Conservation (phyloP, 2,329 filamentous ascomycete genomes). For the Mycosphaerella sp. region DNA sequence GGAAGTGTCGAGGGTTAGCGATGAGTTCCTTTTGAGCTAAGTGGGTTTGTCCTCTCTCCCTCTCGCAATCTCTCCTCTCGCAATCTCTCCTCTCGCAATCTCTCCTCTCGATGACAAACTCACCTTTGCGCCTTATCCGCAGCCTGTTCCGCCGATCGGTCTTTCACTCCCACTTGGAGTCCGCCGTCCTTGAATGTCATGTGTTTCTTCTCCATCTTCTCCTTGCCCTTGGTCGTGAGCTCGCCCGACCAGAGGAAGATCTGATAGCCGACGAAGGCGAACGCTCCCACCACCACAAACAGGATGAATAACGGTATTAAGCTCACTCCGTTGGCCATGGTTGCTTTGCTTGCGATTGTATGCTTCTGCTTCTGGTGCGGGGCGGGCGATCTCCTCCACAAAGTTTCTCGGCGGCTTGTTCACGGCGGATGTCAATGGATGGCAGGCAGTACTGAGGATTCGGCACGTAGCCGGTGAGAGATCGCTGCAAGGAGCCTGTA, state of each 20-base stretch:
- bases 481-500: not conserved
- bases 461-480: not conserved
- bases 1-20: too few species aligned
- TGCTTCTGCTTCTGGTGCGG: not conserved
- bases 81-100: not conserved
- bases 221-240: slow-evolving; percentile 58
- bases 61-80: too few species aligned
- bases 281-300: slow-evolving; percentile 50
- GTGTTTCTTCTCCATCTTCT: slow-evolving; percentile 69
- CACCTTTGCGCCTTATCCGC: slow-evolving; percentile 63
- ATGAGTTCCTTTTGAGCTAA: too few species aligned
- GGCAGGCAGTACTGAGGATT: not conserved
- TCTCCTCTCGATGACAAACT: slow-evolving; percentile 1
- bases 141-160: slow-evolving; percentile 62
- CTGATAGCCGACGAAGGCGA: slow-evolving; percentile 62
- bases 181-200: slow-evolving; percentile 70
- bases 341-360: not conserved
- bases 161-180: slow-evolving; percentile 62
- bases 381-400: not conserved
- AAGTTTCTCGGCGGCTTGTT: too few species aligned
- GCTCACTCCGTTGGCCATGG: slow-evolving; percentile 19
- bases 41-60: not conserved
- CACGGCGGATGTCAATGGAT: too few species aligned
- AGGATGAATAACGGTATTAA: slow-evolving; percentile 62
- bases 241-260: slow-evolving; percentile 62